Evolutionary conservation across 169 alveolate genomes (phyloP).

Genomic region (Sarcocystis neurona): DNA sequence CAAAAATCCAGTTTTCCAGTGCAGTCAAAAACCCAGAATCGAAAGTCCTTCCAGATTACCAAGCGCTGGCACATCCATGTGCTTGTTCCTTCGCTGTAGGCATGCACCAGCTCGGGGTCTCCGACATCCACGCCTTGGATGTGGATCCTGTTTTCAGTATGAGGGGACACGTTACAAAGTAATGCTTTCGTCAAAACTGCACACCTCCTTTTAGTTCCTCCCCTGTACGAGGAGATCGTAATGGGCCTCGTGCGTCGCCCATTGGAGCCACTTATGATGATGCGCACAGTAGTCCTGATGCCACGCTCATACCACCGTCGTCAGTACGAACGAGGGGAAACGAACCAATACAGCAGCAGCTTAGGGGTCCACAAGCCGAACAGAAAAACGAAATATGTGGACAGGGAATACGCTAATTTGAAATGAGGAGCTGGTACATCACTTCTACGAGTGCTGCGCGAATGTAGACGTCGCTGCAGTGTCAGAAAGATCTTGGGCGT

Average conservation of each 20-base stretch:
- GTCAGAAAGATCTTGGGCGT: no score
- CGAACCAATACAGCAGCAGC: no score
- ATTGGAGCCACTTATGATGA: constrained; percentile 71
- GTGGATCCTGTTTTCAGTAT: constrained; percentile 59
- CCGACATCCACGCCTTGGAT: constrained; percentile 82
- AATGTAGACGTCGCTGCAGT: no score
- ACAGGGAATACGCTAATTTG: no score
- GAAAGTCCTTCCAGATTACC: constrained; percentile 82
- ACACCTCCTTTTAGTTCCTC: constrained; percentile 79
- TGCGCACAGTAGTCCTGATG: constrained; percentile 73
- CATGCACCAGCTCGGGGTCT: constrained; percentile 79
- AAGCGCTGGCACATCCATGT: constrained; percentile 87
- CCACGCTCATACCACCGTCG: neutral
- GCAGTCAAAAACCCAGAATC: constrained; percentile 89
- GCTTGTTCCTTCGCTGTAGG: constrained; percentile 77
- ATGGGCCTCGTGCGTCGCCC: constrained; percentile 84
- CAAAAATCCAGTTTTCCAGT: constrained; percentile 74
- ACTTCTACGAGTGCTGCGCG: no score
- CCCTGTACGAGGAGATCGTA: constrained; percentile 74
- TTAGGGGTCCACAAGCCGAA: no score
- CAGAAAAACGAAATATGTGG: no score
- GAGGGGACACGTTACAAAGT: constrained; percentile 58
- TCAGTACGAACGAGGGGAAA: no score
- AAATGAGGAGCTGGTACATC: no score
- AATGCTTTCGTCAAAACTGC: constrained; percentile 62